Conservation (phyloP, 441 rosid genomes). For the California macrophylla region DNA sequence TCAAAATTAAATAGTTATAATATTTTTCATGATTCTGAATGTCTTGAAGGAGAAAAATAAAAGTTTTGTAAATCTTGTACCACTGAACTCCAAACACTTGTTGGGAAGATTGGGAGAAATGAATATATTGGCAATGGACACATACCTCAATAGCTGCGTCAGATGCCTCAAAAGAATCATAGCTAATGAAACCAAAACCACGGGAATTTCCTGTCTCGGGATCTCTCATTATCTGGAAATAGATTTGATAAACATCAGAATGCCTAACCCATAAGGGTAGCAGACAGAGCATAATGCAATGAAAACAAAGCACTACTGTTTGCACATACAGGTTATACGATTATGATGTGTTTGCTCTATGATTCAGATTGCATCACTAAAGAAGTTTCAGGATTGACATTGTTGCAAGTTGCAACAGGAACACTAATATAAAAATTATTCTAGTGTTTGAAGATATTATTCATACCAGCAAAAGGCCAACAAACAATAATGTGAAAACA, state of each 20-base stretch:
- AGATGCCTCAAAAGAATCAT: constrained; percentile 92
- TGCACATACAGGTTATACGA: too few species aligned
- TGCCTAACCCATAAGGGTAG: neutral
- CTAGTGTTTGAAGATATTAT: too few species aligned
- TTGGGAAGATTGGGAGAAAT: neutral
- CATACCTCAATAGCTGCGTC: constrained; percentile 91
- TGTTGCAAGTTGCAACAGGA: too few species aligned
- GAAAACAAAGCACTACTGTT: too few species aligned
- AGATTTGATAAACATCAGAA: constrained; percentile 13
- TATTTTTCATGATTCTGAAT: too few species aligned
- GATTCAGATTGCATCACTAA: too few species aligned
- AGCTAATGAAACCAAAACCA: constrained; percentile 92
- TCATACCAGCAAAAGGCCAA: too few species aligned
- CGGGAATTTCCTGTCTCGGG: constrained; percentile 93
- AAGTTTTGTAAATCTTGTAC: neutral
- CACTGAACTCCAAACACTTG: constrained; percentile 2
- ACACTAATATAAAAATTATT: too few species aligned
- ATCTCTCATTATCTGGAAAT: constrained; percentile 83
- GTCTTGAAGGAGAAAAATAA: neutral
- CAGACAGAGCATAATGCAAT: neutral
- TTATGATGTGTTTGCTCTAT: too few species aligned
- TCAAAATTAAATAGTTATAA: too few species aligned
- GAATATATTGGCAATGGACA: neutral
- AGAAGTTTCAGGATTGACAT: too few species aligned
- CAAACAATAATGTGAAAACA: too few species aligned